Conservation (phyloP, 2,329 filamentous ascomycete species). For the Pseudogymnoascus sp. region DNA sequence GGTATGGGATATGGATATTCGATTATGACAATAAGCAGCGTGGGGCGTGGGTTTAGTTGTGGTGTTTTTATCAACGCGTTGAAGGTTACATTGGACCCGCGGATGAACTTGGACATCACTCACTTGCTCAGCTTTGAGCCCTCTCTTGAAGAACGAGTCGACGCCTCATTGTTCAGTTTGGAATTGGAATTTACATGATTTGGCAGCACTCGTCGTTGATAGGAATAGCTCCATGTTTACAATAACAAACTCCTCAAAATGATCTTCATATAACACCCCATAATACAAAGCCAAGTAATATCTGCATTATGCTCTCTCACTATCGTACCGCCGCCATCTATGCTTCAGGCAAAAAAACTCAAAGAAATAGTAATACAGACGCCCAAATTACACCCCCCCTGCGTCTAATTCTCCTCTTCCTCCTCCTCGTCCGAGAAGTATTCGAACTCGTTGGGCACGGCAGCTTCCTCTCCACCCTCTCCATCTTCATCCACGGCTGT, state of each 20-base stretch:
- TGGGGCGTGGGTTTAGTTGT: too few relatives aligned
- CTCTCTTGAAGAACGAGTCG: too few relatives aligned
- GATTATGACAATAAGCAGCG: too few relatives aligned
- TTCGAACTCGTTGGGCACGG: constrained; percentile 65
- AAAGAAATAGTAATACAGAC: constrained; percentile 8
- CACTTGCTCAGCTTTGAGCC: too few relatives aligned
- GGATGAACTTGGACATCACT: too few relatives aligned
- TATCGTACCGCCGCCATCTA: constrained; percentile 4
- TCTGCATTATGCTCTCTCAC: constrained; percentile 8
- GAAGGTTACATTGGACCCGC: too few relatives aligned
- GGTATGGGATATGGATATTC: too few relatives aligned
- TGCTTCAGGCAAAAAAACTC: background rate
- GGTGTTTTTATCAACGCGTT: too few relatives aligned
- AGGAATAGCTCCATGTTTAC: too few relatives aligned
- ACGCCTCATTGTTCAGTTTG: too few relatives aligned
- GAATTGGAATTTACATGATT: too few relatives aligned
- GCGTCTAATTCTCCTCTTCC: constrained; percentile 17
- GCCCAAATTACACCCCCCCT: background rate
- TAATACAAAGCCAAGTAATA: background rate
- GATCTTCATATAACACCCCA: background rate
- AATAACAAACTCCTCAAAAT: background rate
- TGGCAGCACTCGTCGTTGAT: too few relatives aligned
- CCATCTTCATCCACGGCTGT: constrained; percentile 83
- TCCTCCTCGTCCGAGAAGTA: constrained; percentile 52
- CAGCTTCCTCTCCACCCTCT: constrained; percentile 66